These are phyloP conservation scores for Aechmea fasciata DNA, from an alignment of 176 grass and related monocot genomes.

Conservation along the genomic window DNA sequence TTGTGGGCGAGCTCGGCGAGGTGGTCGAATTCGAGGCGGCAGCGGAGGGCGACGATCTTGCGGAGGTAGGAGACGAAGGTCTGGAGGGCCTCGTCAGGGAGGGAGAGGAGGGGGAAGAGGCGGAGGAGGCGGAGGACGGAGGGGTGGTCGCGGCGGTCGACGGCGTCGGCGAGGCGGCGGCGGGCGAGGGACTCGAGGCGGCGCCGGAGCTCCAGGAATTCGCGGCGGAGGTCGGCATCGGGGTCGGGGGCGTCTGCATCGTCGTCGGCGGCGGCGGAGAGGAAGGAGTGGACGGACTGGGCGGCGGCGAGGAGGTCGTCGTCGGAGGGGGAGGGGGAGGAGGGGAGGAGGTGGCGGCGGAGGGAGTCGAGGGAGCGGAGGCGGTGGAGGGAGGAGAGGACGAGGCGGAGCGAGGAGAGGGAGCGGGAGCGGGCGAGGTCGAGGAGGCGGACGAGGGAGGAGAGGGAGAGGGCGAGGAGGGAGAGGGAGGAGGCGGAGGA, in stretches of 20 bases:
- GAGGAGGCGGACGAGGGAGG: conserved; percentile 63
- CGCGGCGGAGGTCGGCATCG: conserved; percentile 61
- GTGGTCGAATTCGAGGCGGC: conserved; percentile 74
- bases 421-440: conserved; percentile 62
- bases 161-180: conserved; percentile 47
- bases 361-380: conserved; percentile 64
- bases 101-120: conserved; percentile 62
- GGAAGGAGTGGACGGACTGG: conserved; percentile 41
- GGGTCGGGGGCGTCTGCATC: conserved; percentile 34
- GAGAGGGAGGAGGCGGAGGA: conserved; percentile 54
- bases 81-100: conserved; percentile 70
- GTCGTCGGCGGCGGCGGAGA: conserved; percentile 62
- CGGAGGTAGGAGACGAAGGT: conserved; percentile 80
- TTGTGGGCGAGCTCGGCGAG: conserved; percentile 36
- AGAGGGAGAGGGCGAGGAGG: conserved; percentile 48
- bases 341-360: conserved; percentile 44
- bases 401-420: conserved; percentile 40
- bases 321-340: conserved; percentile 48
- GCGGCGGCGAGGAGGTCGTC: conserved; percentile 67
- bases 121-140: conserved; percentile 61
- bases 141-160: conserved; percentile 66
- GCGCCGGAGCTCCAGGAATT: conserved; percentile 63
- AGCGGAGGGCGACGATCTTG: conserved; percentile 63
- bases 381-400: conserved; percentile 56
- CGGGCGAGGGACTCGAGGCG: conserved; percentile 61